Base-by-base conservation (phyloP, 441 rosid genomes). In the Bruguiera hainesii region DNA sequence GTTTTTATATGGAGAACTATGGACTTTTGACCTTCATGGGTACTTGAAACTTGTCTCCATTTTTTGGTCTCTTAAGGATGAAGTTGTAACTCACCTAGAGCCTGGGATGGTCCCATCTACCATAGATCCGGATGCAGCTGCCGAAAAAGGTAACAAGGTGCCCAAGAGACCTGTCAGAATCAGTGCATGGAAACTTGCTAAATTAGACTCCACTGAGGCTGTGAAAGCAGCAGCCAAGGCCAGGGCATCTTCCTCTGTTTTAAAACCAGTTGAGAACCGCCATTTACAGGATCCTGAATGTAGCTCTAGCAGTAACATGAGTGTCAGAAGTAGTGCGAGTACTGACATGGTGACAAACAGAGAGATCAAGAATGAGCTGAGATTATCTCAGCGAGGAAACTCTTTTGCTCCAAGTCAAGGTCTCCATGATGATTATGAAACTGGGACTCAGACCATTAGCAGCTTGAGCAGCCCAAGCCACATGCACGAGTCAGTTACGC, bases 141-240 rank as follows among this genome's bases (percentile, higher is more conserved):
- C 78, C 9, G 90, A 89, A 59, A 81, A 79, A 68, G 91, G 85
- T 4, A 88, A 82, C 74, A 89, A 66, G 75, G 68, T 81, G 59
- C 82, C 89, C 21, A 94, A 81, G 69, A 86, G 85, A 65, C 97
- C 86, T 11, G 90, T 88, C 59, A 83, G 89, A 73, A 83, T 89
- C 64, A 94, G 91, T 69, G 96, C 96, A 26, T 89, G 96, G 98
- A 88, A 85, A 73, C 93, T 94, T 21, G 98, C 93, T 48, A 94
- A 88, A 71, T 77, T 94, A 51, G 98, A 94, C 63, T 84, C 97
- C 16, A 71, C 76, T 7, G 92, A 89, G 79, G 98, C 92, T 56
- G 74, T 85, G 48, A 87, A 78, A 71, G 98, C 98, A 35, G 97
- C 87, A 71, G 96, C 97, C 21, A 89, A 84, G 83, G 97, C 97